Evolutionary conservation across 441 rosid genomes (phyloP).

Genomic region (Macaranga tanarius): DNA sequence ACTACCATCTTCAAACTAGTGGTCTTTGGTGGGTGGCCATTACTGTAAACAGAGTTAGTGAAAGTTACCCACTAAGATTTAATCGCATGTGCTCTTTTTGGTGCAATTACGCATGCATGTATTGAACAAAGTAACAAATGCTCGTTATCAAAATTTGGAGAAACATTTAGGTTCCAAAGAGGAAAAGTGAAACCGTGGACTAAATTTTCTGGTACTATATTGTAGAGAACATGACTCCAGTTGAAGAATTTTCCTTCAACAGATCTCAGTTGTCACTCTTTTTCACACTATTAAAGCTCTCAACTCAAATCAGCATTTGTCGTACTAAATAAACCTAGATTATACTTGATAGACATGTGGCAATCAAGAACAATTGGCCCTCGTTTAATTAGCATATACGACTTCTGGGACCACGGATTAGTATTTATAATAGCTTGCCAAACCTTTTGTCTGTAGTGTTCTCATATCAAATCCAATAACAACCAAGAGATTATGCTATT

Average conservation of each 20-base stretch:
- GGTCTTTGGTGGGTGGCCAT: slow-evolving; percentile 21
- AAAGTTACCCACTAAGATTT: slow-evolving; percentile 21
- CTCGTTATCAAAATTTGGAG: background rate
- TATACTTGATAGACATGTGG: slow-evolving; percentile 22
- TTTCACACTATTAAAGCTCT: slow-evolving; percentile 8
- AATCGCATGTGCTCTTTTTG: background rate
- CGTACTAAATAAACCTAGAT: slow-evolving; percentile 17
- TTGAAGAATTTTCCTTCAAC: background rate
- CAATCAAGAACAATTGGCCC: slow-evolving; percentile 24
- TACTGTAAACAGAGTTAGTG: slow-evolving; percentile 10
- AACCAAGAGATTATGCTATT: slow-evolving; percentile 17
- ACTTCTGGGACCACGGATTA: slow-evolving; percentile 32
- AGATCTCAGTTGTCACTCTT: background rate
- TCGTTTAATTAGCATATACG: slow-evolving; percentile 19
- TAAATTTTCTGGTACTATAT: background rate
- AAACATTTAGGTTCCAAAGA: background rate
- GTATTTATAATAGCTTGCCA: slow-evolving; percentile 26
- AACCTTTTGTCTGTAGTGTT: slow-evolving; percentile 26
- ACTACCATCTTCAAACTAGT: background rate
- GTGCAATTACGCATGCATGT: background rate
- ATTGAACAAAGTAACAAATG: background rate
- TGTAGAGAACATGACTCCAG: background rate
- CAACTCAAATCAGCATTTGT: slow-evolving; percentile 24
- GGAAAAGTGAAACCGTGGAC: background rate
- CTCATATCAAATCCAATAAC: slow-evolving; percentile 29